Base-by-base conservation (phyloP, 805 yeast genomes). In the Myxozyma monticola region DNA sequence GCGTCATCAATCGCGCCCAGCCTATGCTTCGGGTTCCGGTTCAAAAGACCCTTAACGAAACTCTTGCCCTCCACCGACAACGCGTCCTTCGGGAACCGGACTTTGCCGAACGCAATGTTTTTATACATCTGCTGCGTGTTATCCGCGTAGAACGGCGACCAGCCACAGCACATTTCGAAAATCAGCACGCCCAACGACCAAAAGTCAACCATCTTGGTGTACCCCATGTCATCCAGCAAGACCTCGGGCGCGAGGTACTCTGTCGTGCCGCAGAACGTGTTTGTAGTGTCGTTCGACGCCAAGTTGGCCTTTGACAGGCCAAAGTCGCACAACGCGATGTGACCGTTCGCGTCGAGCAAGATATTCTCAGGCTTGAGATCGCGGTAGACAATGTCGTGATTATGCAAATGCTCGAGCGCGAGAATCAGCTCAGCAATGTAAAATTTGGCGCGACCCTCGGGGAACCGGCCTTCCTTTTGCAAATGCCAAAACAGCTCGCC, bases 161-260 rank as follows among this genome's bases (percentile, higher is more conserved):
- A 93, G 44, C 99, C 99, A 72, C 98, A 93, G 70, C 98, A 90
- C 99, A 93, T 93, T 72, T 93, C 99, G 70, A 93, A 93, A 39
- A 93, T 89, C 51, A 93, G 74, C 22, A 93, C 99, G 53, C 99
- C 99, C 51, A 93, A 73, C 2, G 98, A 90, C 99, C 99, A 93
- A 63, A 93, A 93, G 69, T 93, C 99, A 54, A 93, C 99, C 98
- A 93, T 91, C 70, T 90, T 89, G 33, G 98, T 93, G 72, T 93
- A 93, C 15, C 99, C 99, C 47, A 87, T 79, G 69, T 93, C 99
- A 71, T 93, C 98, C 46, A 93, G 76, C 60, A 93, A 75, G 15
- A 93, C 95, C 69, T 93, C 99, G 1, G 99, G 99, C 0, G 99
- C 99, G 57, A 93, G 76, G 68, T 93, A 93, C 72, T 93, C 99